Evolutionary conservation across 2,329 filamentous ascomycete genomes (phyloP).

Genomic region (Penicillium sp.): DNA sequence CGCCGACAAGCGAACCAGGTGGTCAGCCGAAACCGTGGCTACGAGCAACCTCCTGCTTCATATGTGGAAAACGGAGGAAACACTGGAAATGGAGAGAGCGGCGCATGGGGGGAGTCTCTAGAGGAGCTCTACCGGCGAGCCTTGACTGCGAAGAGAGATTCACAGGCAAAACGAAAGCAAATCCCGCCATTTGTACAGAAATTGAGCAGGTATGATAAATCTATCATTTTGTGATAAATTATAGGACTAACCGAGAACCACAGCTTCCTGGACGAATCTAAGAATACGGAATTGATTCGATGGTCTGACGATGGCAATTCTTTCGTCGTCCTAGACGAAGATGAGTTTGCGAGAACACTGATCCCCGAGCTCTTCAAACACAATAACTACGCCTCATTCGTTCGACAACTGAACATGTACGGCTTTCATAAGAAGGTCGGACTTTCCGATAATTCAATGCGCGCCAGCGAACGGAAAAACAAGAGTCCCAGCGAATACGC

Average conservation of each 20-base stretch:
- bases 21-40: slow-evolving; percentile 39
- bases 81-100: slow-evolving; percentile 28
- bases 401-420: slow-evolving; percentile 68
- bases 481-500: slow-evolving; percentile 98
- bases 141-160: slow-evolving; percentile 78
- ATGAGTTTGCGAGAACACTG: slow-evolving; percentile 74
- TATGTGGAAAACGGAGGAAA: slow-evolving; percentile 31
- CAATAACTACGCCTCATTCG: slow-evolving; percentile 76
- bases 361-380: slow-evolving; percentile 77
- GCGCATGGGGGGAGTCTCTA: slow-evolving; percentile 62
- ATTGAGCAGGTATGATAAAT: slow-evolving; percentile 74
- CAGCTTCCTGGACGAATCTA: slow-evolving; percentile 89
- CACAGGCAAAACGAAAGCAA: slow-evolving; percentile 86
- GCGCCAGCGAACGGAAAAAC: slow-evolving; percentile 92
- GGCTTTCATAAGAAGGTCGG: slow-evolving; percentile 72
- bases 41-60: slow-evolving; percentile 37
- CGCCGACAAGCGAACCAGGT: slow-evolving; percentile 38
- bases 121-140: slow-evolving; percentile 78
- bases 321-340: slow-evolving; percentile 94
- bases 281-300: slow-evolving; percentile 90
- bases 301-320: slow-evolving; percentile 97
- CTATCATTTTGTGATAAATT: not conserved
- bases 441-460: slow-evolving; percentile 95
- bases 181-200: slow-evolving; percentile 99
- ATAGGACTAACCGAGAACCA: slow-evolving; percentile 11